Base-by-base conservation (phyloP, 306 rosid genomes). In the Lotus japonicus region DNA sequence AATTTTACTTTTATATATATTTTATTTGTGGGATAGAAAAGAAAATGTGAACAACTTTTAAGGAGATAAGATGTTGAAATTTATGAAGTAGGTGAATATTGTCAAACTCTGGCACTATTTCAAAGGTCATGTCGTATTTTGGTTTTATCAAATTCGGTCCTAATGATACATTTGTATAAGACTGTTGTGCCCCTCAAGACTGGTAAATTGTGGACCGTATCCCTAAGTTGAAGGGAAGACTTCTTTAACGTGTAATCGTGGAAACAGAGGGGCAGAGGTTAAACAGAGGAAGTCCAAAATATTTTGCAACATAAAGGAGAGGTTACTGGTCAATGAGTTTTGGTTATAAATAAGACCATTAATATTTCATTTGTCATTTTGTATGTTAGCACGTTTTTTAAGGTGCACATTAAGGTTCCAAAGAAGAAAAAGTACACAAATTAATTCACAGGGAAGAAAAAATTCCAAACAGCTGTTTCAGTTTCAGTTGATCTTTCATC, bases 291-390 rank as follows among this genome's bases (percentile, higher is more conserved):
- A 26, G 44, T 15, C n/a, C 7, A 69, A 74, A n/a, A 53, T 3
- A 1, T 9, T 66, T 39, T 46, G n/a, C 64, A 77, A 60, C 74
- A 70, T 41, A 15, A 41, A 60, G 66, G 64, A 36, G 66, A 80
- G 74, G 77, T 48, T 18, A 67, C 45, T n/a, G 56, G 58, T 41
- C 56, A 54, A 62, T 19, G 68, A 5, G 70, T 18, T 70, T 18
- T 44, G 5, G 72, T 56, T 70, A 56, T 74, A 63, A 41, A 68
- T 68, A 70, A n/a, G 7, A 62, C 81, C 74, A 1, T 21, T 4
- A 26, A n/a, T n/a, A n/a, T n/a, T 71, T 81, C 64, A 35, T 75
- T 71, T 49, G 43, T 26, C 73, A 68, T 81, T 46, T 62, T 62
- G 79, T 16, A 68, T 18, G 35, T 42, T 26, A 44, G 49, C 72